These are phyloP conservation scores for Beauveria caledonica DNA, from an alignment of 2,329 filamentous ascomycete genomes.

Conservation along the genomic window DNA sequence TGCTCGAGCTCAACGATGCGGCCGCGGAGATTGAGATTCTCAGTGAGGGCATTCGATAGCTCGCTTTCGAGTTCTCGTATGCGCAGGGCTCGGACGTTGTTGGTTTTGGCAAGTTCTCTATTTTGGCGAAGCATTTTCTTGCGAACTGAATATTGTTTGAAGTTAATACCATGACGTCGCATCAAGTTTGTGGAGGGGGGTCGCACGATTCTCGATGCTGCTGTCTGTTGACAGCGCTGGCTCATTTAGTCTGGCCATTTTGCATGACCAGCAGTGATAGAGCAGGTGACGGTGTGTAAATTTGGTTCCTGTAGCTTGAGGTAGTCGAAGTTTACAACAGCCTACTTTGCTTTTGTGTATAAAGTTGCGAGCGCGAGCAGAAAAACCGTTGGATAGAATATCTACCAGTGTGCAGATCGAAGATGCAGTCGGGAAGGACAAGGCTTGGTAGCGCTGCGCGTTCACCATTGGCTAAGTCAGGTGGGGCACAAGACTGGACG, in stretches of 20 bases:
- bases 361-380: background rate
- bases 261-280: constrained; percentile 21
- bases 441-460: background rate
- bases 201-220: constrained; percentile 63
- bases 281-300: background rate
- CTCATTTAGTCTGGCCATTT: constrained; percentile 78
- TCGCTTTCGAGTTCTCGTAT: constrained; percentile 73
- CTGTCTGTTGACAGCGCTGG: constrained; percentile 54
- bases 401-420: background rate
- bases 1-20: constrained; percentile 63
- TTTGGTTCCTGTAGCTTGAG: too few relatives aligned
- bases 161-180: background rate
- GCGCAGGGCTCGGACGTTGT: constrained; percentile 68
- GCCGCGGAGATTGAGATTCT: constrained; percentile 66
- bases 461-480: constrained; percentile 7
- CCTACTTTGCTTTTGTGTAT: background rate
- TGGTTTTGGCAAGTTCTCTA: constrained; percentile 70
- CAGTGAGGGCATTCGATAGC: constrained; percentile 63
- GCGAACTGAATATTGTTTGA: constrained; percentile 52
- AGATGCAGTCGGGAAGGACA: background rate
- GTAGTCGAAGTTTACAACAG: background rate
- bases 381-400: background rate
- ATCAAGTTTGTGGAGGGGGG: background rate
- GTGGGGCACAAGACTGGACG: background rate
- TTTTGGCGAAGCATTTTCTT: constrained; percentile 76